A percentile compares a stretch with the other conserved stretches of the same genome.
These are phyloP conservation scores for Talaromyces nanjingensis DNA, from an alignment of 495 filamentous ascomycete genomes.

Conservation along the genomic window DNA sequence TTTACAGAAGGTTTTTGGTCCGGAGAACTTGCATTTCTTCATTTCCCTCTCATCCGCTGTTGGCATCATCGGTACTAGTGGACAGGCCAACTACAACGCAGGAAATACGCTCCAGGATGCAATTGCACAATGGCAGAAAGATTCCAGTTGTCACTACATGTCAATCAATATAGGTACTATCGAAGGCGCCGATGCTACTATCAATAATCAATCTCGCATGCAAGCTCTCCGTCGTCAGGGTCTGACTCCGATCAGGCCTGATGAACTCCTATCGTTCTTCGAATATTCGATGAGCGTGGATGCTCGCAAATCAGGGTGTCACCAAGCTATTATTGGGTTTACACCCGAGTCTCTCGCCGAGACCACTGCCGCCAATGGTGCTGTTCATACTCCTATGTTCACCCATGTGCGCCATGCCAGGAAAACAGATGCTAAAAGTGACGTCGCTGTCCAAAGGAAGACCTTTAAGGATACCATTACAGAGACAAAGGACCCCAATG, in stretches of 20 bases:
- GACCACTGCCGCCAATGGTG: neutral
- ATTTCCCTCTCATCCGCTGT: slow-evolving; percentile 44
- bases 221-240: neutral
- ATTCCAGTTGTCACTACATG: neutral
- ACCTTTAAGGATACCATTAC: neutral
- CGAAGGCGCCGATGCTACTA: neutral
- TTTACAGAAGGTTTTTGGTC: slow-evolving; percentile 43
- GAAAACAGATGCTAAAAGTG: neutral
- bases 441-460: neutral
- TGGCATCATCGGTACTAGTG: slow-evolving; percentile 36
- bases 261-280: neutral
- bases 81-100: slow-evolving; percentile 48
- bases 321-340: neutral
- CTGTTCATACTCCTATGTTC: neutral
- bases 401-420: neutral
- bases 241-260: neutral
- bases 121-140: slow-evolving; percentile 15
- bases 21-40: slow-evolving; percentile 39
- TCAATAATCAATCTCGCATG: neutral
- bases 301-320: neutral
- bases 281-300: neutral
- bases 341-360: neutral
- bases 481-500: slow-evolving; percentile 14
- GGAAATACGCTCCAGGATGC: slow-evolving; percentile 38
- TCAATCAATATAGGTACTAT: neutral